Conservation (phyloP, 345 rosid species). For the Dipteronia dyeriana region DNA sequence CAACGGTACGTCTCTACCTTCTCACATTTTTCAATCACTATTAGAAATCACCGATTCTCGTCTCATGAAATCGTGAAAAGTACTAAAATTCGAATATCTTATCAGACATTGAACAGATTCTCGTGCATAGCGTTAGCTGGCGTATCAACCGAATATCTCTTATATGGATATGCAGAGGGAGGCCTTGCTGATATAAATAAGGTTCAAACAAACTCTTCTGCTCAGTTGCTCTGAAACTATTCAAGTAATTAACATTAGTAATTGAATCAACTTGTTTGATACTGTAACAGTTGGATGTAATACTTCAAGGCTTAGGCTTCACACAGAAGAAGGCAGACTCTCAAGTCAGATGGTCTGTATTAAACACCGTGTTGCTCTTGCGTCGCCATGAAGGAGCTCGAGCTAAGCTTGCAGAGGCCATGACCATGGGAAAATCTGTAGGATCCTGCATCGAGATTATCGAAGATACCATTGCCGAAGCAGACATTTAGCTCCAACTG, state of each 20-base stretch:
- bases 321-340: conserved; percentile 91
- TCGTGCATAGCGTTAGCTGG: conserved; percentile 90
- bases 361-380: conserved; percentile 65
- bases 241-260: not conserved
- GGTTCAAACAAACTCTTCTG: conserved; percentile 36
- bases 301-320: conserved; percentile 74
- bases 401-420: conserved; percentile 70
- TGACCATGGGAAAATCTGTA: conserved; percentile 66
- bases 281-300: conserved; percentile 54
- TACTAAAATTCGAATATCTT: conserved; percentile 18
- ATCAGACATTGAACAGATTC: conserved; percentile 83
- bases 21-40: not conserved
- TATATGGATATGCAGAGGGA: conserved; percentile 79
- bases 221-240: conserved; percentile 6
- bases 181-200: conserved; percentile 83
- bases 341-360: conserved; percentile 85
- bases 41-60: not conserved
- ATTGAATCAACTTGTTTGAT: not conserved
- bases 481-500: conserved; percentile 42
- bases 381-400: conserved; percentile 73
- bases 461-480: conserved; percentile 51
- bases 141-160: conserved; percentile 75
- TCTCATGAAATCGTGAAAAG: not conserved
- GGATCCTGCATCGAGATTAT: conserved; percentile 66
- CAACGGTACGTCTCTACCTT: conserved; percentile 50